Base-by-base conservation (phyloP, 225 moss, liverwort and hornwort species). In the Physcomitrellopsis africana region DNA sequence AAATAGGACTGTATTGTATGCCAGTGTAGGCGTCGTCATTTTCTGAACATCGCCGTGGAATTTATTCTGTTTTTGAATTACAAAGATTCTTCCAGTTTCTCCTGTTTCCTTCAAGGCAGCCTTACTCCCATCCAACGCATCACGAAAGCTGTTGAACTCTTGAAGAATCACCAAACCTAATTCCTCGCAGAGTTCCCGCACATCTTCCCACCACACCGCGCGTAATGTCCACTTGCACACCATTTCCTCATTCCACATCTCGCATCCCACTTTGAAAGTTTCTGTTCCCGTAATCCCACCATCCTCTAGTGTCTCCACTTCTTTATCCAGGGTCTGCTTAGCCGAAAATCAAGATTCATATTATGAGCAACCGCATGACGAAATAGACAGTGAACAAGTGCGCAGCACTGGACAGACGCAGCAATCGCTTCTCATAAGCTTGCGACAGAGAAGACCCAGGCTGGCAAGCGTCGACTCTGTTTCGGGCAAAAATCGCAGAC, bases 161-260 rank as follows among this genome's bases (percentile, higher is more conserved):
- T 86, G 71, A 77, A 29, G 74, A 29, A 83, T 67, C 55, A 72
- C 83, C 75, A 86, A 60, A 17, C 80, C 86, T 11, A 86, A 80
- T 23, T 80, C 80, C 80, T 83, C 61, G 55, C 86, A 83, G 5
- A 86, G 43, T 27, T 83, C 75, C 49, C 83, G 68, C 61, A 80
- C 59, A 41, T 86, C 83, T 43, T 83, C 80, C 83, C 65, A 60
- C 72, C 59, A 74, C 51, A 80, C 72, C 15, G 83, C 86, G 11
- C 83, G 86, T 48, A 86, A 72, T 45, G 80, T 75, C 83, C 86
- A 83, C 10, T 41, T 42, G 80, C 77, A 86, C 45, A 60, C 72
- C 80, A 86, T 64, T 19, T 86, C 69, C 70, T 80, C 83, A 71
- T 72, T 74, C 86, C 86, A 78, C 68, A 63, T 72, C 72, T 72